Evolutionary conservation across 495 filamentous ascomycete genomes (phyloP).

Genomic region (Aspergillus funiculosus): DNA sequence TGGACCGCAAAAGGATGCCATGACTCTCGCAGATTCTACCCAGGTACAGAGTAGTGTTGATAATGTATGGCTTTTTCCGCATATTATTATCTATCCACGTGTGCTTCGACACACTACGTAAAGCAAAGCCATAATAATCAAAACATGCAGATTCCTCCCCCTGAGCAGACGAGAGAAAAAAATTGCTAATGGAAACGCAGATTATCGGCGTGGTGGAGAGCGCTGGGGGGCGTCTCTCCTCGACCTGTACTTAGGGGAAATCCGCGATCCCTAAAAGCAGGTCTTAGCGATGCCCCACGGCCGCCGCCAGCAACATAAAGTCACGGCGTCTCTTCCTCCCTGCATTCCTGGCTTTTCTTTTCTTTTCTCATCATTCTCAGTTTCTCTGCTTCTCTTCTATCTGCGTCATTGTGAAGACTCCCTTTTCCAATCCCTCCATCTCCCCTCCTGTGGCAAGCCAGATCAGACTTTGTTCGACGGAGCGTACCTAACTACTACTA

Average conservation of each 20-base stretch:
- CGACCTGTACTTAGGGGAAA: slow-evolving; percentile 50
- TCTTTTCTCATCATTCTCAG: slow-evolving; percentile 2
- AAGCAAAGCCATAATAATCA: too few species aligned
- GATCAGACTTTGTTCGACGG: too few species aligned
- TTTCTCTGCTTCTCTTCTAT: slow-evolving; percentile 8
- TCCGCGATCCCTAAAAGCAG: slow-evolving; percentile 46
- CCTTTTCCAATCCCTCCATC: too few species aligned
- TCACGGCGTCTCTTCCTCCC: background rate
- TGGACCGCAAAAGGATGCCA: too few species aligned
- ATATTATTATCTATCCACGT: too few species aligned
- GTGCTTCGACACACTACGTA: too few species aligned
- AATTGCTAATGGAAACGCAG: slow-evolving; percentile 25
- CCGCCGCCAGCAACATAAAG: slow-evolving; percentile 16
- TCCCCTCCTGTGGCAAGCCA: background rate
- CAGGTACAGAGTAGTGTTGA: too few species aligned
- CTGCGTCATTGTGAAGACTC: too few species aligned
- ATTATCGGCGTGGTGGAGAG: slow-evolving; percentile 16
- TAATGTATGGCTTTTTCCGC: too few species aligned
- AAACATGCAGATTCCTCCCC: too few species aligned
- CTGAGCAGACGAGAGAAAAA: slow-evolving; percentile 1
- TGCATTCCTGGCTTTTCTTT: background rate
- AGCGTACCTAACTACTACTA: too few species aligned
- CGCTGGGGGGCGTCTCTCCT: slow-evolving; percentile 40
- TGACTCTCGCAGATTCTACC: too few species aligned
- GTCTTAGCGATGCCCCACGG: slow-evolving; percentile 40